phyloP scores from a whole-genome alignment of 345 rosid genomes.

The Isatis tinctoria region DNA sequence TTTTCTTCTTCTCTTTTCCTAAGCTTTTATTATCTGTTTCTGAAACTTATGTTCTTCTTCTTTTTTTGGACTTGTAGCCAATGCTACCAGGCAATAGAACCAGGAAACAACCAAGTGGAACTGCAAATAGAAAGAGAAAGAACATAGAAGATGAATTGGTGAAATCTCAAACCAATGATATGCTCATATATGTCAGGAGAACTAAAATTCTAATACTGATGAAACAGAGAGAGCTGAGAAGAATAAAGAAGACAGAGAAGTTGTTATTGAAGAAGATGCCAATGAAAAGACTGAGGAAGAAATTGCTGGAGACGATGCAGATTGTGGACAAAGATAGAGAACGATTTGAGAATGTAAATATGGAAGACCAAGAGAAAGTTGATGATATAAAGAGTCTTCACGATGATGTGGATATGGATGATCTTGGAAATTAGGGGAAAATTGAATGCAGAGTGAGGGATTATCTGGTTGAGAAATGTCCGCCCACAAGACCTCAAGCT shows the following conservation, averaged over 20 bases:
- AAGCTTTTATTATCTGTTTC: no score
- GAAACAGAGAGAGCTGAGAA: neutral
- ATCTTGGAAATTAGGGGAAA: neutral
- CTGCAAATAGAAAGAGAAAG: neutral
- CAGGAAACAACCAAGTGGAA: neutral
- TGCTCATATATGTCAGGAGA: neutral
- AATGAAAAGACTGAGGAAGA: neutral
- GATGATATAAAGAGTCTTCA: neutral
- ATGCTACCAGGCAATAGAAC: neutral
- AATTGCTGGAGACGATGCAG: neutral
- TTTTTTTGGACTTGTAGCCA: neutral
- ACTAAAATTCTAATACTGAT: neutral
- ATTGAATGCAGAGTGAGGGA: neutral
- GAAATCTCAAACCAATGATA: neutral
- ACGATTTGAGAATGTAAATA: neutral
- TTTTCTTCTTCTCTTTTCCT: no score
- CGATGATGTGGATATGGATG: neutral
- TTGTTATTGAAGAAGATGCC: neutral
- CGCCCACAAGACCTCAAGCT: neutral
- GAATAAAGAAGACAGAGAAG: neutral
- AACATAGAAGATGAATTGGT: neutral
- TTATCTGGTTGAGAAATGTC: constrained; percentile 5
- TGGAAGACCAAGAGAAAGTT: neutral
- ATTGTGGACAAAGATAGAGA: neutral
- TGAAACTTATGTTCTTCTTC: neutral